These are phyloP conservation scores for Linaria vulgaris DNA, from an alignment of 257 asterid genomes.

Conservation along the genomic window DNA sequence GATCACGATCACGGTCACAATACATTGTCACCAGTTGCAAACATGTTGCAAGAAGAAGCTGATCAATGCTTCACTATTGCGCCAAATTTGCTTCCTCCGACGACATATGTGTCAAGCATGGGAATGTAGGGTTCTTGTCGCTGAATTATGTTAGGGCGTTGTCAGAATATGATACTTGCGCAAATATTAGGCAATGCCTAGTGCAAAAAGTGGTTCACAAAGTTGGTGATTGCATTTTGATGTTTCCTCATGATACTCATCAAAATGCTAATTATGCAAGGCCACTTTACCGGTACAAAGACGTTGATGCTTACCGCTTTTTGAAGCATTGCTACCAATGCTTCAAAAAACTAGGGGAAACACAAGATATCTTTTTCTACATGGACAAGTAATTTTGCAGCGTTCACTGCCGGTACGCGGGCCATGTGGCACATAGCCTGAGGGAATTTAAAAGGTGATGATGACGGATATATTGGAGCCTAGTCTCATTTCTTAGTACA, in stretches of 20 bases:
- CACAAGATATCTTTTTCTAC: constrained; percentile 24
- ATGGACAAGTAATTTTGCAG: neutral
- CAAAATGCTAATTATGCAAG: neutral
- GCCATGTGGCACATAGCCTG: neutral
- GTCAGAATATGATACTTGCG: constrained; percentile 28
- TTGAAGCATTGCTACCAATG: constrained; percentile 29
- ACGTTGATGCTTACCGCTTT: neutral
- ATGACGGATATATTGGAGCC: too few relatives aligned
- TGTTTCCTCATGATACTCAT: constrained; percentile 24
- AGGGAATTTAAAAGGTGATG: too few relatives aligned
- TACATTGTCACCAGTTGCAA: neutral
- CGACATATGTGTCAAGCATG: constrained; percentile 40
- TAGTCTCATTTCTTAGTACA: too few relatives aligned
- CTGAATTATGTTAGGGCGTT: constrained; percentile 23
- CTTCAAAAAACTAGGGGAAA: neutral
- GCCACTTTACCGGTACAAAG: neutral
- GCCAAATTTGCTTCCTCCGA: neutral
- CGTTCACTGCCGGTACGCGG: neutral
- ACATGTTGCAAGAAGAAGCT: neutral
- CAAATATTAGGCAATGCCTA: constrained; percentile 1
- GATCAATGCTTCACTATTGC: neutral
- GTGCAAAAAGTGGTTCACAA: constrained; percentile 22
- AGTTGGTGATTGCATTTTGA: constrained; percentile 31
- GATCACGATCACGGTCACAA: neutral
- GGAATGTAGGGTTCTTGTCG: constrained; percentile 19